A percentile compares a stretch with the other conserved stretches of the same genome.
phyloP scores from a whole-genome alignment of 2,329 filamentous ascomycete genomes.

The Stemphylium vesicarium region DNA sequence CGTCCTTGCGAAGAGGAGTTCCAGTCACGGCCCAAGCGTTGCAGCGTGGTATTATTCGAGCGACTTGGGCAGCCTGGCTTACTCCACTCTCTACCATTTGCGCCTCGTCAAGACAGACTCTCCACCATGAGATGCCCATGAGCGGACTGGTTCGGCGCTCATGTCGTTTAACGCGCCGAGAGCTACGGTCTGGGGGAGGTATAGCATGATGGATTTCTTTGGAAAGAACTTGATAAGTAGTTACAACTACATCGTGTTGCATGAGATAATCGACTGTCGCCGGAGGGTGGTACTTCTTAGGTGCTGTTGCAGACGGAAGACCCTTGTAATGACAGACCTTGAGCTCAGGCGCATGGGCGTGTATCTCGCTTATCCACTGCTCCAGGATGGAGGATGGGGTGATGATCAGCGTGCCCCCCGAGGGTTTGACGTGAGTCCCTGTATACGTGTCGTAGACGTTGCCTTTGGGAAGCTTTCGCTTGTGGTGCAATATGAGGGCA shows the following conservation, averaged over 20 bases:
- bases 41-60: constrained; percentile 77
- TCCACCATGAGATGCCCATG: constrained; percentile 85
- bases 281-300: constrained; percentile 43
- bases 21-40: constrained; percentile 94
- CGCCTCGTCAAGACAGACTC: constrained; percentile 75
- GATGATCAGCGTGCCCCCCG: constrained; percentile 67
- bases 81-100: constrained; percentile 95
- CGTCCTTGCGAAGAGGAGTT: constrained; percentile 82
- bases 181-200: constrained; percentile 72
- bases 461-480: constrained; percentile 39
- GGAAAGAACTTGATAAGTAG: constrained; percentile 73
- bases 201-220: constrained; percentile 79
- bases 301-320: constrained; percentile 42
- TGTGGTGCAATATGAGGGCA: constrained; percentile 70
- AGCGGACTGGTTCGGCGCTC: constrained; percentile 75
- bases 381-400: constrained; percentile 66
- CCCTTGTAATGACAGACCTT: constrained; percentile 64
- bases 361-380: constrained; percentile 68
- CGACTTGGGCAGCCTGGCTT: constrained; percentile 80
- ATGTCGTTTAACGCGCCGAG: constrained; percentile 69
- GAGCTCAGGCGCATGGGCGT: constrained; percentile 62
- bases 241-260: constrained; percentile 64
- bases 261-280: constrained; percentile 56
- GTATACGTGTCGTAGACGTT: constrained; percentile 51
- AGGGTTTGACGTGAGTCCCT: constrained; percentile 55